These are phyloP conservation scores for Podospora comata DNA, from an alignment of 495 filamentous ascomycete species.

Conservation along the genomic window DNA sequence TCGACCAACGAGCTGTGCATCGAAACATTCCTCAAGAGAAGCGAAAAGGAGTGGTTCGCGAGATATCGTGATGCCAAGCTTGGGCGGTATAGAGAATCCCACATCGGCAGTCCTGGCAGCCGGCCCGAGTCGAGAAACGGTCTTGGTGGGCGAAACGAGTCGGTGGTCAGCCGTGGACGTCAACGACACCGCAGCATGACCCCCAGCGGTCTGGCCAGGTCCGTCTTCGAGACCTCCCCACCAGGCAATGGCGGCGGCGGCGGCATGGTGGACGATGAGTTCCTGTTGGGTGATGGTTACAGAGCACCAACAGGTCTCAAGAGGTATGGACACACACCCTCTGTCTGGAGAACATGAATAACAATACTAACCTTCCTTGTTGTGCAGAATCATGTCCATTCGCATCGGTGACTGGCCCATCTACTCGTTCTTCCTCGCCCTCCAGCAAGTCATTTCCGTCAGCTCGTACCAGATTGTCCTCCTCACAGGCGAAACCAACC, in stretches of 20 bases:
- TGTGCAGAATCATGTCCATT: slow-evolving; percentile 34
- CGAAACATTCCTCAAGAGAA: slow-evolving; percentile 58
- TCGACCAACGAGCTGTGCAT: slow-evolving; percentile 58
- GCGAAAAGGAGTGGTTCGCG: slow-evolving; percentile 64
- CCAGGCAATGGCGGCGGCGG: slow-evolving; percentile 13
- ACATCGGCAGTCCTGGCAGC: slow-evolving; percentile 21
- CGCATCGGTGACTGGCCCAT: slow-evolving; percentile 63
- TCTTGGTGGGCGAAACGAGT: slow-evolving; percentile 24
- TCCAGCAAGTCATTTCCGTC: slow-evolving; percentile 65
- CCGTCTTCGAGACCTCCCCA: slow-evolving; percentile 33
- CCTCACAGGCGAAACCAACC: slow-evolving; percentile 56
- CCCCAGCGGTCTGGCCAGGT: slow-evolving; percentile 30
- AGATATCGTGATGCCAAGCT: slow-evolving; percentile 59
- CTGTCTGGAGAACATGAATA: slow-evolving; percentile 3
- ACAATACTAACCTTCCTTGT: neutral
- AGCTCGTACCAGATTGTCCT: slow-evolving; percentile 69
- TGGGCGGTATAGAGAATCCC: slow-evolving; percentile 29
- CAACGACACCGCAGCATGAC: slow-evolving; percentile 34
- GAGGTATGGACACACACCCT: slow-evolving; percentile 45
- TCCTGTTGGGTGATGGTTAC: slow-evolving; percentile 62
- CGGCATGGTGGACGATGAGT: slow-evolving; percentile 44
- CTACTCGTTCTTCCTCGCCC: slow-evolving; percentile 66
- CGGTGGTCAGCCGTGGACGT: slow-evolving; percentile 32
- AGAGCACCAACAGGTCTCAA: slow-evolving; percentile 63
- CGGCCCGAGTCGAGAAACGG: slow-evolving; percentile 27